Conservation (phyloP, 192 early-diverging fungal genomes). For the Coemansia sp. region DNA sequence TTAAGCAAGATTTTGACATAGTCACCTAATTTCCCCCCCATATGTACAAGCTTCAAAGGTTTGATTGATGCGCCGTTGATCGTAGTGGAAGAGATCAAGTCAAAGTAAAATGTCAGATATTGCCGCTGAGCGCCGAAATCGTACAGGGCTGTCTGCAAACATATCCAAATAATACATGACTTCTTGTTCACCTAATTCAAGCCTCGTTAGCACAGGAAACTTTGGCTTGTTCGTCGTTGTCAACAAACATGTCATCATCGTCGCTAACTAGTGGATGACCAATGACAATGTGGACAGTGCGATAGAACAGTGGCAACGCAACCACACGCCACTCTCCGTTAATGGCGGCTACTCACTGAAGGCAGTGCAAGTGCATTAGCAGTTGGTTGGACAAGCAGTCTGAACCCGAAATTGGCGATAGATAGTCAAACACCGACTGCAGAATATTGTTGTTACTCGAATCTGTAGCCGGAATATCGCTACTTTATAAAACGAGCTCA, state of each 20-base stretch:
- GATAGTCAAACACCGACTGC: neutral
- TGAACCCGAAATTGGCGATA: neutral
- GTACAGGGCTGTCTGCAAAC: neutral
- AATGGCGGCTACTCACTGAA: slow-evolving; percentile 4
- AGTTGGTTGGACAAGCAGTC: neutral
- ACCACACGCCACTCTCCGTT: slow-evolving; percentile 13
- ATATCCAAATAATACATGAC: neutral
- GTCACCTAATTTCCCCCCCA: neutral
- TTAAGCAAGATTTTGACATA: slow-evolving; percentile 30
- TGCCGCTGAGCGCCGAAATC: no score
- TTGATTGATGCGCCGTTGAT: no score
- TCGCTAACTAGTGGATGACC: neutral
- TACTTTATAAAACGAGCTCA: no score
- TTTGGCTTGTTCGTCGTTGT: neutral
- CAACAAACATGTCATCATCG: neutral
- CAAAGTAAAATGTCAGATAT: no score
- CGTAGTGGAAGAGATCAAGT: no score
- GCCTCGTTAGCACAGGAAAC: neutral
- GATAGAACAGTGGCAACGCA: slow-evolving; percentile 3
- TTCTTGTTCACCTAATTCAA: neutral
- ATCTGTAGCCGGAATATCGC: neutral
- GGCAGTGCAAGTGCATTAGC: neutral
- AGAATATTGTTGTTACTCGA: neutral
- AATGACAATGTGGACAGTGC: neutral
- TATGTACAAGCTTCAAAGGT: neutral